Evolutionary conservation across 108 stramenopile genomes (phyloP).

Genomic region (Phaeodactylum tricornutum): DNA sequence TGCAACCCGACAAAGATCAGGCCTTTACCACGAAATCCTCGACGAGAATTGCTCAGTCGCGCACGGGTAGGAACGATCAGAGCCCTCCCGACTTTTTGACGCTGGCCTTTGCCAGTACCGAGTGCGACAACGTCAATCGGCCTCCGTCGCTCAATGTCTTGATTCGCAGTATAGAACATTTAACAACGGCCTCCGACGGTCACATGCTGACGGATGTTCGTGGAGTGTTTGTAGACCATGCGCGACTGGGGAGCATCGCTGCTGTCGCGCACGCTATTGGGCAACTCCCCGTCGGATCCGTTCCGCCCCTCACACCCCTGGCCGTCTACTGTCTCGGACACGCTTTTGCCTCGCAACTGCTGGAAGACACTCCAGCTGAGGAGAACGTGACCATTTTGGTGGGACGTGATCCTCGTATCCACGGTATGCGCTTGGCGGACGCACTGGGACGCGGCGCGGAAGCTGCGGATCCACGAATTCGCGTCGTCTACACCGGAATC

Average conservation of each 20-base stretch:
- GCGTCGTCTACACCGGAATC: constrained; percentile 55
- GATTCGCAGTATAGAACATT: constrained; percentile 18
- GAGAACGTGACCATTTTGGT: constrained; percentile 36
- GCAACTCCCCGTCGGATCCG: not conserved
- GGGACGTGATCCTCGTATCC: constrained; percentile 62
- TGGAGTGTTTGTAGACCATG: constrained; percentile 43
- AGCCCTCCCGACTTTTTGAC: constrained; percentile 2
- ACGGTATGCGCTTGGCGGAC: constrained; percentile 57
- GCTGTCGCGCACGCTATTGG: constrained; percentile 29
- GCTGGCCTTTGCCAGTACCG: constrained; percentile 10
- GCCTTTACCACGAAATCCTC: no score
- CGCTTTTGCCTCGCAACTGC: constrained; percentile 35
- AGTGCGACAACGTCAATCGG: constrained; percentile 47
- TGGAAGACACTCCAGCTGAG: constrained; percentile 4
- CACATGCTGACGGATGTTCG: constrained; percentile 67
- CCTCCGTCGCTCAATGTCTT: constrained; percentile 52
- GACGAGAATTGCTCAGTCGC: no score
- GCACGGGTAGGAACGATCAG: no score
- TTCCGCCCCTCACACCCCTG: constrained; percentile 45
- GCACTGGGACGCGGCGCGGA: constrained; percentile 60
- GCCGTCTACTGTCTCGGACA: constrained; percentile 64
- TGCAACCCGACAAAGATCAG: no score
- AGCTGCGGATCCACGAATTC: constrained; percentile 17
- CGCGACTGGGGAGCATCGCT: constrained; percentile 32
- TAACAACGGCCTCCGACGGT: constrained; percentile 32